Evolutionary conservation across 306 rosid species (phyloP).

Genomic region (Cicer arietinum): DNA sequence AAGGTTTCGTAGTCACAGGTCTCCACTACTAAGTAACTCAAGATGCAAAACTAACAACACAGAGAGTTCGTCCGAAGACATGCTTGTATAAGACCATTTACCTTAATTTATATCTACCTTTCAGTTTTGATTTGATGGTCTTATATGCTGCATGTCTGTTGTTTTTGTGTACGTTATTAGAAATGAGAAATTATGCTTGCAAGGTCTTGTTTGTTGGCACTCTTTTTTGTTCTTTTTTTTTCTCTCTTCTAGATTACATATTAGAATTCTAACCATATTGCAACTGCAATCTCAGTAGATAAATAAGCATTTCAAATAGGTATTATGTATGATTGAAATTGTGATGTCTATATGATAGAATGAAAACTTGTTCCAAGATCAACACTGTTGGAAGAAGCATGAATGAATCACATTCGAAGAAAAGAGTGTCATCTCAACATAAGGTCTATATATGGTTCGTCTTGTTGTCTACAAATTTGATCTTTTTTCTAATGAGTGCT

Average conservation of each 20-base stretch:
- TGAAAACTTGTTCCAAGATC: too few species aligned
- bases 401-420: too few species aligned
- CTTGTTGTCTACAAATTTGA: too few species aligned
- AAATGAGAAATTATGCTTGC: slow-evolving; percentile 3
- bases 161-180: not conserved
- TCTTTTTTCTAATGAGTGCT: too few species aligned
- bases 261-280: not conserved
- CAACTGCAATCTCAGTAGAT: not conserved
- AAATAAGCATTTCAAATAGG: not conserved
- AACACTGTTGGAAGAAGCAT: too few species aligned
- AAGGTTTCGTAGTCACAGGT: slow-evolving; percentile 39
- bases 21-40: slow-evolving; percentile 60
- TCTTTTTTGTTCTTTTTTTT: not conserved
- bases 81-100: slow-evolving; percentile 4
- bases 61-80: slow-evolving; percentile 23
- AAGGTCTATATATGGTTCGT: too few species aligned
- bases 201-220: not conserved
- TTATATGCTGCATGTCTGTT: not conserved
- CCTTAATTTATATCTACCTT: slow-evolving; percentile 5
- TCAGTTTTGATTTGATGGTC: slow-evolving; percentile 24
- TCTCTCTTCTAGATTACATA: not conserved
- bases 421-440: too few species aligned
- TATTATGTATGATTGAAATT: too few species aligned
- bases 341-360: too few species aligned
- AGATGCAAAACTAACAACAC: slow-evolving; percentile 2